phyloP scores from a whole-genome alignment of 1,284 basidiomycete species.

The Pulveroboletus sp. region DNA sequence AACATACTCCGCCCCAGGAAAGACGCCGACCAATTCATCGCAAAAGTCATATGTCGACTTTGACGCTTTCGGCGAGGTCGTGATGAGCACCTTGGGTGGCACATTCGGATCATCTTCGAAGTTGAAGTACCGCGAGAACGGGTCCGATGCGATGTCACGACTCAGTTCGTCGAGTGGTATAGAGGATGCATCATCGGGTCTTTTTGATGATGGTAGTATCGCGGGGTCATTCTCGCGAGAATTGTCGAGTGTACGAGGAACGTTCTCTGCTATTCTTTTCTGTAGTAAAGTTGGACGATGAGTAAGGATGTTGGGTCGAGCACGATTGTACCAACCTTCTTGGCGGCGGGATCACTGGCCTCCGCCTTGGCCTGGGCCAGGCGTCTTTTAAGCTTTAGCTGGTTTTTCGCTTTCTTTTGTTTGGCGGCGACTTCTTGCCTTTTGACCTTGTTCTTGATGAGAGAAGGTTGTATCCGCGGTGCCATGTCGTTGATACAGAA shows the following conservation, averaged over 20 bases:
- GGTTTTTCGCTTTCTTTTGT: constrained; percentile 76
- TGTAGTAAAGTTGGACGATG: constrained; percentile 40
- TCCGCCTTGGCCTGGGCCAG: constrained; percentile 75
- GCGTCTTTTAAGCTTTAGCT: constrained; percentile 80
- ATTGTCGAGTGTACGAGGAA: constrained; percentile 93
- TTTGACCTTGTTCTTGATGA: constrained; percentile 84
- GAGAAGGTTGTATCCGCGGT: constrained; percentile 60
- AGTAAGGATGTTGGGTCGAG: not conserved
- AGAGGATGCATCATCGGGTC: constrained; percentile 36
- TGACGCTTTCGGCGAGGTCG: constrained; percentile 86
- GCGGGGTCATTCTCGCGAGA: constrained; percentile 89
- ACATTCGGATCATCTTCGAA: constrained; percentile 61
- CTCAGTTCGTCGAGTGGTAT: constrained; percentile 56
- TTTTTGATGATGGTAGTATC: constrained; percentile 56
- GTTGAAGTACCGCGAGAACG: constrained; percentile 71
- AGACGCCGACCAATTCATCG: constrained; percentile 87
- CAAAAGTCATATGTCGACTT: constrained; percentile 86
- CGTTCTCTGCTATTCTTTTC: constrained; percentile 83
- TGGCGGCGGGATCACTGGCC: constrained; percentile 65
- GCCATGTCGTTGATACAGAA: constrained; percentile 43
- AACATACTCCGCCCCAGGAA: constrained; percentile 95
- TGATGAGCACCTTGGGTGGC: constrained; percentile 87
- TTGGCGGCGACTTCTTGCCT: constrained; percentile 76
- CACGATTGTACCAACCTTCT: constrained; percentile 57
- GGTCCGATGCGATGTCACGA: constrained; percentile 69